Percentiles rank a stretch among this genome's conserved stretches.
These are phyloP conservation scores for Saccharomycopsis vini DNA, from an alignment of 805 yeast genomes.

Conservation along the genomic window DNA sequence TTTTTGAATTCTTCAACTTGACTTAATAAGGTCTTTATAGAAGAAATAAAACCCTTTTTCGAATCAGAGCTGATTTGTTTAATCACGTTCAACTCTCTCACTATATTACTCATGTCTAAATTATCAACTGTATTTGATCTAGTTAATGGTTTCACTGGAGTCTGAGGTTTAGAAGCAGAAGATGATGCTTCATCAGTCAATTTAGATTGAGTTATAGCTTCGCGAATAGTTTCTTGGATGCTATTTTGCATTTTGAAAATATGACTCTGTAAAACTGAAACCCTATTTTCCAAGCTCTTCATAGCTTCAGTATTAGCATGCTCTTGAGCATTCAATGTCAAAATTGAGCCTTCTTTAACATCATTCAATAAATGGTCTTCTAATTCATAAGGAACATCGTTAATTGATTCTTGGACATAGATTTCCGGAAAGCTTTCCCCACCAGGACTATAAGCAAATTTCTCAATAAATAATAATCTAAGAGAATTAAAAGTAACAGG, in stretches of 20 bases:
- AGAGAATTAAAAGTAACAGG: conserved; percentile 35
- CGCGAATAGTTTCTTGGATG: not conserved
- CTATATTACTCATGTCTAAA: conserved; percentile 35
- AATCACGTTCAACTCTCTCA: conserved; percentile 49
- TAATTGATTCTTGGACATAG: conserved; percentile 53
- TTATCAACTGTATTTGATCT: not conserved
- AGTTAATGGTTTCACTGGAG: not conserved
- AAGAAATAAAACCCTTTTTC: conserved; percentile 32
- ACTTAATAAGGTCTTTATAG: conserved; percentile 35
- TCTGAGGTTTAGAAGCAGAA: not conserved
- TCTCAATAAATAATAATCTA: conserved; percentile 73
- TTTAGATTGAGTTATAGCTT: not conserved
- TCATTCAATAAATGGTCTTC: conserved; percentile 56
- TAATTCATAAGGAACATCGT: conserved; percentile 64
- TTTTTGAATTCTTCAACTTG: conserved; percentile 46
- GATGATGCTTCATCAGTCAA: not conserved
- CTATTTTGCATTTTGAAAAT: conserved; percentile 4
- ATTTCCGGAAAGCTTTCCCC: conserved; percentile 67
- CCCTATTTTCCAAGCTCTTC: conserved; percentile 19
- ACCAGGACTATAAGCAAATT: conserved; percentile 76
- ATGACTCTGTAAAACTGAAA: conserved; percentile 23
- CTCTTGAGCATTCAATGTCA: conserved; percentile 48
- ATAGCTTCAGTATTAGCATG: conserved; percentile 17
- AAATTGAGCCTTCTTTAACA: conserved; percentile 47
- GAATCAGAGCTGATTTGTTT: conserved; percentile 45